Conservation (phyloP, 768 basidiomycete species). For the Hysterangium stoloniferum region DNA sequence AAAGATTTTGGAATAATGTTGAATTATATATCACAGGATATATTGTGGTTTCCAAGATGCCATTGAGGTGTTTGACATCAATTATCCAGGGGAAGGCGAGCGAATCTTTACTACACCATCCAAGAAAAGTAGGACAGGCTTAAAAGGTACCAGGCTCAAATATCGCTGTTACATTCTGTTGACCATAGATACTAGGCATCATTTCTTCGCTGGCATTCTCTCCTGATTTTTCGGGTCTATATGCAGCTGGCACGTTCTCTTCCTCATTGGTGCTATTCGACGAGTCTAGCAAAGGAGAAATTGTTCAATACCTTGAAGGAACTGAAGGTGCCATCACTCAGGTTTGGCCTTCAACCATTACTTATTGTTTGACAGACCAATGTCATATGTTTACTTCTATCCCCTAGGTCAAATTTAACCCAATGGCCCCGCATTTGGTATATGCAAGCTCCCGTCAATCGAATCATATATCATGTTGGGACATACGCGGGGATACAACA, state of each 20-base stretch:
- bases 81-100: constrained; percentile 62
- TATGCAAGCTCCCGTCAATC: constrained; percentile 73
- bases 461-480: constrained; percentile 66
- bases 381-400: constrained; percentile 21
- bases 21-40: too few relatives aligned
- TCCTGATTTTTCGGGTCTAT: constrained; percentile 51
- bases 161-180: constrained; percentile 4
- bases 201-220: constrained; percentile 80
- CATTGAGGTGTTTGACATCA: constrained; percentile 78
- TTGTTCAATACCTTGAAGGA: constrained; percentile 58
- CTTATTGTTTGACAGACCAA: constrained; percentile 39
- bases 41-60: constrained; percentile 86
- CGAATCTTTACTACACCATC: constrained; percentile 64
- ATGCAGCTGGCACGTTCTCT: constrained; percentile 71
- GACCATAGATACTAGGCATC: constrained; percentile 50
- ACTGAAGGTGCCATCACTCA: constrained; percentile 33
- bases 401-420: constrained; percentile 68
- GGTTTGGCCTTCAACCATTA: constrained; percentile 13
- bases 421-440: constrained; percentile 56
- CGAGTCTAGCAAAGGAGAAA: constrained; percentile 45
- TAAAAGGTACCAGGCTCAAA: constrained; percentile 55
- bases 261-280: constrained; percentile 61
- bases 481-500: constrained; percentile 53
- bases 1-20: too few relatives aligned
- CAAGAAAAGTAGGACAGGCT: constrained; percentile 73